Evolutionary conservation across 1,139 yeast species (phyloP), one percentile per base, ranked within the genome.

Genomic region (Eremothecium gossypii): DNA sequence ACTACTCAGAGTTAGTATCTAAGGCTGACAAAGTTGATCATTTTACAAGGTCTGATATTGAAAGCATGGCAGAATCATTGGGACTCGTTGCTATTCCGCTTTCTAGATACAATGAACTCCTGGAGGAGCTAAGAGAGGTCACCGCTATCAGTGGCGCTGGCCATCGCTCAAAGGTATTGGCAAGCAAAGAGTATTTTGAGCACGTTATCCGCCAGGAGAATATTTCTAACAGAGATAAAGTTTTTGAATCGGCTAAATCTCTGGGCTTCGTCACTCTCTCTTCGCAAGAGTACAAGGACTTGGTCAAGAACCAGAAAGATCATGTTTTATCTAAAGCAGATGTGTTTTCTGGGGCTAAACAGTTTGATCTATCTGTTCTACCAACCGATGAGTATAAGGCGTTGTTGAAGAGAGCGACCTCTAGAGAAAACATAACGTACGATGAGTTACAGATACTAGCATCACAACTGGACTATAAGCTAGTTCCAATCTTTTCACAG

Each of bases 221-320:
- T 35, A 38, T 12, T 13, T 29, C 17, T 17, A 39, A 49, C 2
- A 53, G 53, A 31, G 65, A 58, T 4, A 59, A 56, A 38, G 53
- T 61, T 10, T 45, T 59, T 34, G 63, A 57, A 20, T 57, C 65
- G 32, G 63, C 67, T 2, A 62, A 55, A 36, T 51, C 66, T 1
- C 50, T 63, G 17, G 69, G 67, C 1, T 58, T 61, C 44, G 64
- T 63, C 23, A 60, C 66, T 2, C 52, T 61, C 33, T 54, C 64
- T 2, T 53, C 60, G 30, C 62, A 60, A 23, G 65, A 61, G 34
- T 60, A 63, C 45, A 58, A 55, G 28, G 51, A 53, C 11, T 41
- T 62, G 28, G 31, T 57, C 11, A 63, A 57, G 13, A 55, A 55
- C 30, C 64, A 60, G 43, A 57, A 59, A 38, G 59, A 55, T 9